phyloP scores from a whole-genome alignment of 1,284 basidiomycete genomes.

The Malassezia globosa region DNA sequence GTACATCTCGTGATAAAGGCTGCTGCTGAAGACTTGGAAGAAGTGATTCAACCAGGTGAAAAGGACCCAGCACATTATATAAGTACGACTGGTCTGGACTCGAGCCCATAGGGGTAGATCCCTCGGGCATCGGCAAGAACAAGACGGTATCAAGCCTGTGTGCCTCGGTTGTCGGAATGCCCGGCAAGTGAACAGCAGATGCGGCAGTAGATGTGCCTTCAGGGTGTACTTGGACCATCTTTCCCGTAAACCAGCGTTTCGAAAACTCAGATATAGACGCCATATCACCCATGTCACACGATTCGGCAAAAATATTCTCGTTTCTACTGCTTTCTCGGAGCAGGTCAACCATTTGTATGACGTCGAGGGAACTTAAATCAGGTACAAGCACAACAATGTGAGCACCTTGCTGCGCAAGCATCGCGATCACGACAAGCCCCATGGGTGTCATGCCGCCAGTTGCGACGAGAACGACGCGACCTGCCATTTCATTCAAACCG shows the following conservation, averaged over 20 bases:
- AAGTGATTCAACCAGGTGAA: slow-evolving; percentile 35
- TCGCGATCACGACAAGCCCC: slow-evolving; percentile 27
- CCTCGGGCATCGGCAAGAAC: slow-evolving; percentile 15
- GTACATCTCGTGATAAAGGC: slow-evolving; percentile 31
- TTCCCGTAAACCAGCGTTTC: slow-evolving; percentile 28
- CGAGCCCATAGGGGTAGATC: slow-evolving; percentile 5
- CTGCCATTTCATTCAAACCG: slow-evolving; percentile 19
- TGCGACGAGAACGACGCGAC: slow-evolving; percentile 24
- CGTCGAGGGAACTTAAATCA: slow-evolving; percentile 15
- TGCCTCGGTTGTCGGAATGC: slow-evolving; percentile 7
- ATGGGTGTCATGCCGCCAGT: slow-evolving; percentile 32
- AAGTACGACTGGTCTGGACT: slow-evolving; percentile 14
- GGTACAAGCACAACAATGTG: slow-evolving; percentile 33
- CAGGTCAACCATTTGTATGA: slow-evolving; percentile 27
- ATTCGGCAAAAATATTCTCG: slow-evolving; percentile 37
- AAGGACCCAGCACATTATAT: slow-evolving; percentile 25
- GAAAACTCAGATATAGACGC: slow-evolving; percentile 25
- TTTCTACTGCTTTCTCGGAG: slow-evolving; percentile 31
- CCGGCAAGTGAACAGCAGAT: slow-evolving; percentile 12
- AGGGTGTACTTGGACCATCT: background rate
- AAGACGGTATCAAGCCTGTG: slow-evolving; percentile 19
- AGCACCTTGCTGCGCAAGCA: slow-evolving; percentile 31
- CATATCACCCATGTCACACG: slow-evolving; percentile 29
- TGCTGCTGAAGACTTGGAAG: slow-evolving; percentile 28
- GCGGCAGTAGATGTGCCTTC: background rate